Conservation (phyloP, 208 protist genomes). For the Leishmania arabica region DNA sequence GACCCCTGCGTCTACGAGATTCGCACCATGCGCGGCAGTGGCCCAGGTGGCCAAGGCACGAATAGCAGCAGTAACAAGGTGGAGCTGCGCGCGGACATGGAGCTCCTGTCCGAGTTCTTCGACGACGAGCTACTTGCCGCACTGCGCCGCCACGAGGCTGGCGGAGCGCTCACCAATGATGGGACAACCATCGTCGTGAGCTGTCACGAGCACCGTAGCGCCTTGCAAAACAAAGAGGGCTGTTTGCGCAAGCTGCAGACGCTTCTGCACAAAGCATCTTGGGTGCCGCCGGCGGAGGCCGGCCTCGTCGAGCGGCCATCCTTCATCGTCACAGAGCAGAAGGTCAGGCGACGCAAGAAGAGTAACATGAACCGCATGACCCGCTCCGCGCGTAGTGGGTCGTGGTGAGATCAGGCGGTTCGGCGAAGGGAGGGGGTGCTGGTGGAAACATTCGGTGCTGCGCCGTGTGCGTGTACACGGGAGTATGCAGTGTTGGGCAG, state of each 20-base stretch:
- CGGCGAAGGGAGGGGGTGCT: not conserved
- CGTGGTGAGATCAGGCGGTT: slow-evolving; percentile 32
- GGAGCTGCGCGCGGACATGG: slow-evolving; percentile 69
- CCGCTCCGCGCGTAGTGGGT: slow-evolving; percentile 39
- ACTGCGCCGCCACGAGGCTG: slow-evolving; percentile 44
- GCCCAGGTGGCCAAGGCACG: slow-evolving; percentile 80
- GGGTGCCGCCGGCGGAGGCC: slow-evolving; percentile 67
- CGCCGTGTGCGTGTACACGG: not conserved
- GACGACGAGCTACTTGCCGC: slow-evolving; percentile 52
- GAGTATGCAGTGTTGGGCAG: not conserved
- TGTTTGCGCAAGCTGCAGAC: slow-evolving; percentile 62
- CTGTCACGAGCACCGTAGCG: slow-evolving; percentile 78
- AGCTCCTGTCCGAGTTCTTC: slow-evolving; percentile 48
- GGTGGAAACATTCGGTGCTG: not conserved
- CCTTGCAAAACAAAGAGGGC: slow-evolving; percentile 76
- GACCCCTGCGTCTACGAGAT: slow-evolving; percentile 56
- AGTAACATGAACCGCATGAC: slow-evolving; percentile 56
- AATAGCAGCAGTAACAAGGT: slow-evolving; percentile 91
- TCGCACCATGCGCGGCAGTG: slow-evolving; percentile 66
- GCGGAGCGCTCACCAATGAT: slow-evolving; percentile 51
- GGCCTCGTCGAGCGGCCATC: slow-evolving; percentile 57
- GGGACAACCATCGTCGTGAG: slow-evolving; percentile 57
- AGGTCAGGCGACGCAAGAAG: slow-evolving; percentile 53
- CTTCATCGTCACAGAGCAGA: slow-evolving; percentile 48
- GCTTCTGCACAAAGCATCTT: slow-evolving; percentile 74